Evolutionary conservation across 2,329 filamentous ascomycete species (phyloP).

Genomic region (Diaporthe sp.): DNA sequence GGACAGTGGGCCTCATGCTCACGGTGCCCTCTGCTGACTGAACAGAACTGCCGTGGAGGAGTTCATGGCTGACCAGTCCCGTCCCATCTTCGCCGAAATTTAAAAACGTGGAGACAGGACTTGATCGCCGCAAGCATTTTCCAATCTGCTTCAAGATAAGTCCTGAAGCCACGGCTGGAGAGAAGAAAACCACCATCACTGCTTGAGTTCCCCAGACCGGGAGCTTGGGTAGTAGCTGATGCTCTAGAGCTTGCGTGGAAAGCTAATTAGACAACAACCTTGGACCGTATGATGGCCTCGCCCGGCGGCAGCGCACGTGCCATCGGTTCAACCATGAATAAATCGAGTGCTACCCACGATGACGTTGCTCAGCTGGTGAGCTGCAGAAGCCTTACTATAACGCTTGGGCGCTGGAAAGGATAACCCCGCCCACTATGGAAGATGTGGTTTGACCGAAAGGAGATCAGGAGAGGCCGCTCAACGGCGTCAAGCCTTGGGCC

Average conservation of each 20-base stretch:
- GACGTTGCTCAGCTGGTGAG: constrained; percentile 11
- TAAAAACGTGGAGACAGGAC: neutral
- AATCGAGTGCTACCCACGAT: constrained; percentile 3
- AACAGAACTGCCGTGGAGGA: neutral
- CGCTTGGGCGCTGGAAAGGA: constrained; percentile 3
- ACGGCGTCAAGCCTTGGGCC: constrained; percentile 1
- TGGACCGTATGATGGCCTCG: neutral
- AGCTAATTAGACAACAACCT: neutral
- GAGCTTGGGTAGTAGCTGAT: neutral
- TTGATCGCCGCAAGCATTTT: neutral
- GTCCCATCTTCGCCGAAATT: neutral
- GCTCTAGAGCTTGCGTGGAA: neutral
- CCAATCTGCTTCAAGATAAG: too few relatives aligned
- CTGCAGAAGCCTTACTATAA: neutral
- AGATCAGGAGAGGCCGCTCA: neutral
- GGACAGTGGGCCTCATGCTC: neutral
- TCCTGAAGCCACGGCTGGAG: neutral
- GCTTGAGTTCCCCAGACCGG: neutral
- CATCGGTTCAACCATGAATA: neutral
- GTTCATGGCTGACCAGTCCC: neutral
- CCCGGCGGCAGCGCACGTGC: constrained; percentile 20
- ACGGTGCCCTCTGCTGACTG: neutral
- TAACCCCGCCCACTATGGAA: neutral
- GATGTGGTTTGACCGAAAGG: neutral
- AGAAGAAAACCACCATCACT: neutral